Conservation (phyloP, 2,329 filamentous ascomycete species). For the Phialophora chinensis region DNA sequence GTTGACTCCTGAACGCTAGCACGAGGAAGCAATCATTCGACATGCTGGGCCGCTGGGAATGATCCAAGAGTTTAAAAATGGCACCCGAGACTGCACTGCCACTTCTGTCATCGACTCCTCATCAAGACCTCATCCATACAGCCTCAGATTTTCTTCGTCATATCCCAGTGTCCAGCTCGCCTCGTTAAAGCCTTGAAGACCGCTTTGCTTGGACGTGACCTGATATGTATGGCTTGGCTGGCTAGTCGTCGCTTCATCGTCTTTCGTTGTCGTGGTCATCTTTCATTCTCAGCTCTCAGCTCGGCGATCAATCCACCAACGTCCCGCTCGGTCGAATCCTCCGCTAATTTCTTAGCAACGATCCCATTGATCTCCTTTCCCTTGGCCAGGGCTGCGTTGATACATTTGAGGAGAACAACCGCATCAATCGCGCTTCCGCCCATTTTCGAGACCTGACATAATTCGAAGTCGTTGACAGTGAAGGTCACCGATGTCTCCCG, state of each 20-base stretch:
- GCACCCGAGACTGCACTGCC: conserved; percentile 24
- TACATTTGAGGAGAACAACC: conserved; percentile 75
- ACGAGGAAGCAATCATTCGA: conserved; percentile 6
- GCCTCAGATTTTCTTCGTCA: neutral
- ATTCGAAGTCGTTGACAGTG: conserved; percentile 88
- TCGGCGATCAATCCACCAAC: conserved; percentile 80
- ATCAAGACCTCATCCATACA: conserved; percentile 2
- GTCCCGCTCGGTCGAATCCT: conserved; percentile 78
- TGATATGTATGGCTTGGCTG: neutral
- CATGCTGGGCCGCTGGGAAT: conserved; percentile 6
- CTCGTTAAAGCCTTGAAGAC: neutral
- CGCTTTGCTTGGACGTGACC: neutral
- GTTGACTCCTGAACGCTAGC: conserved; percentile 3
- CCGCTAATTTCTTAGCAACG: conserved; percentile 73
- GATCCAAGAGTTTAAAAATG: conserved; percentile 22
- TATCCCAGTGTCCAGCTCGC: neutral
- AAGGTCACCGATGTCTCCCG: conserved; percentile 74
- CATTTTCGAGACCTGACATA: conserved; percentile 89
- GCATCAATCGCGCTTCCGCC: conserved; percentile 85
- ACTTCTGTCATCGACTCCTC: conserved; percentile 9
- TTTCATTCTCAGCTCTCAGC: conserved; percentile 82
- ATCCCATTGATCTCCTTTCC: conserved; percentile 78
- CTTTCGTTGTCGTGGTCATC: conserved; percentile 54
- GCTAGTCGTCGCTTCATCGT: neutral
- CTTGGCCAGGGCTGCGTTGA: conserved; percentile 74